Conservation (phyloP, 495 filamentous ascomycete genomes). For the Trichoderma gamsii region DNA sequence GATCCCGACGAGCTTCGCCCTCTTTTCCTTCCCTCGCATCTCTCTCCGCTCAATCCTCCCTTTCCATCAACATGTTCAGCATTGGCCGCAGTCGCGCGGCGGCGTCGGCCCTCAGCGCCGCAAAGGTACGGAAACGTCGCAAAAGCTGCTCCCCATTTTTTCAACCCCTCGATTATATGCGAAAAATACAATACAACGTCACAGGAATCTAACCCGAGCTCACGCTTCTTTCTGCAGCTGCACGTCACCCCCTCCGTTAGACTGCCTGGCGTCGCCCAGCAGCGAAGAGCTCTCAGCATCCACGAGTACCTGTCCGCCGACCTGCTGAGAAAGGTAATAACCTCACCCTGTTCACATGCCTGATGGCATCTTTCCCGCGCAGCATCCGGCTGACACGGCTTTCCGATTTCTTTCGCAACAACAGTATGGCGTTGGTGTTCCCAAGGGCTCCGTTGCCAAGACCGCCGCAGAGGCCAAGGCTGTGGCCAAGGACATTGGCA, state of each 20-base stretch:
- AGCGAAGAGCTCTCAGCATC: constrained; percentile 84
- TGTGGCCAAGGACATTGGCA: constrained; percentile 81
- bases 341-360: constrained; percentile 24
- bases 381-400: constrained; percentile 3
- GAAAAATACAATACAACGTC: neutral
- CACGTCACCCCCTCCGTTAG: constrained; percentile 38
- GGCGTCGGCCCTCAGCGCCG: constrained; percentile 41
- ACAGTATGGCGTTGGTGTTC: constrained; percentile 91
- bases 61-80: constrained; percentile 36
- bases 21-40: constrained; percentile 3
- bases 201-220: constrained; percentile 16
- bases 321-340: constrained; percentile 70
- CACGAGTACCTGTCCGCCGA: constrained; percentile 95
- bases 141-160: constrained; percentile 13
- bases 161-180: neutral
- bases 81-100: constrained; percentile 43
- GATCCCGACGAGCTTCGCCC: neutral
- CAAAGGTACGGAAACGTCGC: constrained; percentile 35
- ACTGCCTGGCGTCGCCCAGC: constrained; percentile 45
- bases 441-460: constrained; percentile 77
- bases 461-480: constrained; percentile 82
- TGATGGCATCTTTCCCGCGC: neutral
- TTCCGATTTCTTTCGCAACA: constrained; percentile 15
- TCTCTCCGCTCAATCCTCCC: constrained; percentile 17
- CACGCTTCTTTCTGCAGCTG: constrained; percentile 15